Percentiles rank a stretch among this genome's conserved stretches.
phyloP scores from a whole-genome alignment of 2,329 filamentous ascomycete species.

The Clarireedia sp. region DNA sequence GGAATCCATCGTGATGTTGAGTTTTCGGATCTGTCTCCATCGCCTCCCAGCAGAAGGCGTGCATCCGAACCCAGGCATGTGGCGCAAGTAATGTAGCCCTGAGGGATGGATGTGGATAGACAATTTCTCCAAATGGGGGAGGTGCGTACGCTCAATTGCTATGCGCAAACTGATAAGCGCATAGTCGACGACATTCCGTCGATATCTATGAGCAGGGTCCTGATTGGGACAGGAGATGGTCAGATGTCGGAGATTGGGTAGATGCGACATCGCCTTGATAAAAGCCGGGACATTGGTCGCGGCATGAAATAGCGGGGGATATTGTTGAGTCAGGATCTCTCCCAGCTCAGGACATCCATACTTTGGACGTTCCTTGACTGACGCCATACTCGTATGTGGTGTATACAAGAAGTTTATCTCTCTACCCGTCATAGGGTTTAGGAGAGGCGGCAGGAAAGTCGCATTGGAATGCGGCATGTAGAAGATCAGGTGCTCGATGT shows the following conservation, averaged over 20 bases:
- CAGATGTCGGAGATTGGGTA: constrained; percentile 66
- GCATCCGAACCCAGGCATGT: constrained; percentile 65
- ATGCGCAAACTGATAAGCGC: constrained; percentile 81
- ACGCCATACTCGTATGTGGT: constrained; percentile 61
- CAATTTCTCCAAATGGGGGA: constrained; percentile 59
- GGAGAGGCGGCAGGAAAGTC: constrained; percentile 76
- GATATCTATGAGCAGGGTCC: constrained; percentile 58
- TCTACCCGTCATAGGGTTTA: constrained; percentile 67
- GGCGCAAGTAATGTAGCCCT: constrained; percentile 70
- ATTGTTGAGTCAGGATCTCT: constrained; percentile 76
- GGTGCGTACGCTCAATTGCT: constrained; percentile 64
- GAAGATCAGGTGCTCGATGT: constrained; percentile 73
- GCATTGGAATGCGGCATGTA: constrained; percentile 66
- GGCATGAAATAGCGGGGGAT: constrained; percentile 81
- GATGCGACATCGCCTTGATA: constrained; percentile 60
- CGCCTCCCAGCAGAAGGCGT: constrained; percentile 62
- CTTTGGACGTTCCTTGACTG: constrained; percentile 57
- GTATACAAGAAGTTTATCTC: constrained; percentile 78
- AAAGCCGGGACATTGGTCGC: constrained; percentile 83
- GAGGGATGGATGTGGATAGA: constrained; percentile 69
- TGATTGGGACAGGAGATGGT: constrained; percentile 71
- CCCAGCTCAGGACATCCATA: constrained; percentile 74
- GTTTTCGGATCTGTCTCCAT: constrained; percentile 70
- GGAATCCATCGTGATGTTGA: constrained; percentile 64
- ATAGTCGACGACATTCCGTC: constrained; percentile 76